A percentile compares a stretch with the other conserved stretches of the same genome.
phyloP scores from a whole-genome alignment of 139 green algal species.

The Micractinium conductrix region DNA sequence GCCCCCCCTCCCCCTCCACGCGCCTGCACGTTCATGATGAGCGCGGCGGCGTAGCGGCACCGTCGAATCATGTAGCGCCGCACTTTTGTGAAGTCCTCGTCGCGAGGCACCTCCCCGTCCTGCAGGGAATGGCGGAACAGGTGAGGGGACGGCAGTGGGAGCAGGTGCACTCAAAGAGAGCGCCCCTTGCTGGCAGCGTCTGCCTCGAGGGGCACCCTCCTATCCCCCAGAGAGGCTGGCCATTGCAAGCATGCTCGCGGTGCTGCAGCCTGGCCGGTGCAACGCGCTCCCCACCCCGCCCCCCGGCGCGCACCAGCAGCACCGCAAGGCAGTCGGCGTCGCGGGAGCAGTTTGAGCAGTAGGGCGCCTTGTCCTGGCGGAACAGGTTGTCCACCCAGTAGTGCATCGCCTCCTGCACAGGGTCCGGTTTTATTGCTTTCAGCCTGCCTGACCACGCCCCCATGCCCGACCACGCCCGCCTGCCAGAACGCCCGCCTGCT shows the following conservation, averaged over 20 bases:
- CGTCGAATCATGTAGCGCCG: constrained; percentile 40
- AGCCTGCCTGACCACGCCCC: too few relatives aligned
- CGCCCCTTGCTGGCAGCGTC: too few relatives aligned
- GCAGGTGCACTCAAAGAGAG: too few relatives aligned
- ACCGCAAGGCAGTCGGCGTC: constrained; percentile 34
- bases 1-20: neutral
- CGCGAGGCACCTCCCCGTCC: constrained; percentile 32
- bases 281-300: neutral
- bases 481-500: too few relatives aligned
- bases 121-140: neutral
- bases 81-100: constrained; percentile 21
- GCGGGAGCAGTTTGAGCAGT: constrained; percentile 36
- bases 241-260: neutral
- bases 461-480: too few relatives aligned
- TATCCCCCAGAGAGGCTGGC: neutral
- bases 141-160: neutral
- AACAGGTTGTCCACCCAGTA: constrained; percentile 45
- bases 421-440: too few relatives aligned
- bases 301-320: constrained; percentile 26
- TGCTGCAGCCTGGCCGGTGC: neutral
- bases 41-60: constrained; percentile 31
- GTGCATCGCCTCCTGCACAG: constrained; percentile 26
- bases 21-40: constrained; percentile 39
- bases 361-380: constrained; percentile 19
- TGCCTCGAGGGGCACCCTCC: too few relatives aligned